Base-by-base conservation (phyloP, 148 eudicot species). In the Cornus kousa region DNA sequence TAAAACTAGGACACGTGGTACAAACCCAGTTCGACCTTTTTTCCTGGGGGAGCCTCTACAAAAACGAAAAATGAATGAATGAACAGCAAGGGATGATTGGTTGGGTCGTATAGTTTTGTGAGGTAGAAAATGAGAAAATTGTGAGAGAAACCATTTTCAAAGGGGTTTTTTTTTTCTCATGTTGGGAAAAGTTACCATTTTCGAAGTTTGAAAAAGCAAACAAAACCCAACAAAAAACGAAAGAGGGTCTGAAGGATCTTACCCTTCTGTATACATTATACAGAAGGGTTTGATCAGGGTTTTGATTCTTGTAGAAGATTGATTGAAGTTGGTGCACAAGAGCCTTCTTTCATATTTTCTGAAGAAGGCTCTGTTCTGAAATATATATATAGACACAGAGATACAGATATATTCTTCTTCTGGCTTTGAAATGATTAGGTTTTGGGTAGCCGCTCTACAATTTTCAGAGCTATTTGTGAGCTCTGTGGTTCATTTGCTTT, bases 401-500 rank as follows among this genome's bases (percentile, higher is more conserved):
- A 39, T 71, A 28, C 11, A 71, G 22, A 39, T 71, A 11, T 72
- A 11, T 35, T 28, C 20, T 24, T 69, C 19, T 62, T 8, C 13
- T n/a, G 43, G 23, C 12, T 19, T 9, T 31, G 74, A 78, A 35
- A 96, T 96, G 98, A 70, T 88, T 5, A 93, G 94, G 75, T 83
- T 90, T 67, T 92, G 93, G 88, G 71, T 89, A 46, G 75, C 74
- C 71, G 85, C 80, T 8, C 81, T 96, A 75, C 95, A 91, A 83
- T 85, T 92, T 53, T 7, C 73, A 60, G 99, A 93, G 88, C 87
- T 96, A 4, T 84, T 90, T 73, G 91, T 93, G 83, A 96, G 97
- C 79, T 82, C 99, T 71, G 65, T 94, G 85, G 91, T 88, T 59
- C 99, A 96, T 92, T 60, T 92, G 83, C 22, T 84, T 46, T 96